Base-by-base conservation (phyloP, 208 protist species). In the Zelonia costaricensis region DNA sequence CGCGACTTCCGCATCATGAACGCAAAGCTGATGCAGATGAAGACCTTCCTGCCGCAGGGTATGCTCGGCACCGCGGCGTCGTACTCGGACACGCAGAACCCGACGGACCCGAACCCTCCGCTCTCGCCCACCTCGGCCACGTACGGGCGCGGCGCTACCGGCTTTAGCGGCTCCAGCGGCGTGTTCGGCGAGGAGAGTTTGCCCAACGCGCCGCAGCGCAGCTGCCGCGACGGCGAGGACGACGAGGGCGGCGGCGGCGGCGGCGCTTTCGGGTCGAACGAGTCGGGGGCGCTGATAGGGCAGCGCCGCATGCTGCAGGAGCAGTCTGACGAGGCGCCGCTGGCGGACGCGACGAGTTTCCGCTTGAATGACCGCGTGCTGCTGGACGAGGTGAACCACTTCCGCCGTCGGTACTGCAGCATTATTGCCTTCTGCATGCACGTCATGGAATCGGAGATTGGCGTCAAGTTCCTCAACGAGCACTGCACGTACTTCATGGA, bases 1-100 rank as follows among this genome's bases (percentile, higher is more conserved):
- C 35, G 45, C 35, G 16, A 84, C 54, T 85, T 88, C n/a, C 35
- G 39, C 28, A 67, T 71, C 8, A 69, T 88, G 64, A 84, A 79
- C 57, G 16, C 40, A 18, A 67, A 85, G 65, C 62, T 88, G 1
- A 78, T 81, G 64, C 74, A 65, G 28, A 83, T 88, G 78, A 88
- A 81, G 61, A 54, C 61, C 22, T 81, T 85, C 46, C 33, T 85
- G 18, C 78, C 78, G 13, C 67, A 77, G 36, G 78, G 69, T 38
- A 63, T 83, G 44, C 61, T 85, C 20, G 72, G 62, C 1, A 27
- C 56, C n/a, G 10, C 10, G 3, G 16, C 35, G 28, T 2, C 15
- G n/a, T 18, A 15, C 46, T 18, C 22, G 7, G 56, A 38, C 23
- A 35, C 35, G 4, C 15, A 36, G 15, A 33, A 10, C 23, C 8